A percentile compares a stretch with the other conserved stretches of the same genome.
These are phyloP conservation scores for Lactarius sanguifluus DNA, from an alignment of 768 basidiomycete genomes.

Conservation along the genomic window DNA sequence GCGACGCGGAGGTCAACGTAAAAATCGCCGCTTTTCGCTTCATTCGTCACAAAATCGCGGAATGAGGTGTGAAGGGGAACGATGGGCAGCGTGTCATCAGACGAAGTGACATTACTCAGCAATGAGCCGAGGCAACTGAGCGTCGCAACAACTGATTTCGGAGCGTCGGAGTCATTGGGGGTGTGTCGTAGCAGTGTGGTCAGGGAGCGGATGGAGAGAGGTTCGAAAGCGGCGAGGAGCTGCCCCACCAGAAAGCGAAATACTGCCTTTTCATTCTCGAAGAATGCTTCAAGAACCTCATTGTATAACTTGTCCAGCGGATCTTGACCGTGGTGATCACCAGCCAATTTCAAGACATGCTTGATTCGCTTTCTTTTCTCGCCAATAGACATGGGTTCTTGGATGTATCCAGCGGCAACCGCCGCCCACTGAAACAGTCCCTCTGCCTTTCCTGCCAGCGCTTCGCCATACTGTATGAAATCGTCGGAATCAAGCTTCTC, in stretches of 20 bases:
- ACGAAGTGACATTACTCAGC: slow-evolving; percentile 9
- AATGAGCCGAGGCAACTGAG: slow-evolving; percentile 1
- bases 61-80: background rate
- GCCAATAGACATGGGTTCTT: background rate
- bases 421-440: background rate
- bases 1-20: background rate
- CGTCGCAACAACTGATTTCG: background rate
- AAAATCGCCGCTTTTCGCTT: background rate
- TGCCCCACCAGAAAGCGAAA: slow-evolving; percentile 10
- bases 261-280: background rate
- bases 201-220: slow-evolving; percentile 4
- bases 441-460: background rate
- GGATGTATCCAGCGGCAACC: slow-evolving; percentile 3
- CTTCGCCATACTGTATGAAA: background rate
- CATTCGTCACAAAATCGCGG: background rate
- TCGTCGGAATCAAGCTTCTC: background rate
- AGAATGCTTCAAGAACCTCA: background rate
- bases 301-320: background rate
- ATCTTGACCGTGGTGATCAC: background rate
- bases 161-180: background rate
- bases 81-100: background rate
- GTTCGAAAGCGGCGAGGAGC: slow-evolving; percentile 3
- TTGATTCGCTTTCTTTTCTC: background rate
- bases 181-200: background rate
- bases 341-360: background rate